Conservation (phyloP, 257 asterid genomes). For the Primulina eburnea region DNA sequence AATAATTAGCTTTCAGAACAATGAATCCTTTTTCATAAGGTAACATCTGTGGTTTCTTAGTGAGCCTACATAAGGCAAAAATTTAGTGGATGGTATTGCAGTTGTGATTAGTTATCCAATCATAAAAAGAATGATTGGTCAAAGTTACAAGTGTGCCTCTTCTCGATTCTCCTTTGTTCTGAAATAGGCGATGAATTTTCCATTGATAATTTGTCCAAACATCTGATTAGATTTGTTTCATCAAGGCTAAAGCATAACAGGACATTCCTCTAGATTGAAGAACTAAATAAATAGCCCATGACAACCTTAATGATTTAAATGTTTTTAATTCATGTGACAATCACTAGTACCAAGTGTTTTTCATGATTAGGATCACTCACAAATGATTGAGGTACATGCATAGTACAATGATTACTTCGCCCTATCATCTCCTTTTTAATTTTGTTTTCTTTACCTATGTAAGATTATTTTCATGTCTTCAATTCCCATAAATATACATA, state of each 20-base stretch:
- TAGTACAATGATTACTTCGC: no score
- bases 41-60: background rate
- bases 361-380: background rate
- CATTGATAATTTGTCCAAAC: background rate
- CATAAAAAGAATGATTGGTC: slow-evolving; percentile 1
- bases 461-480: background rate
- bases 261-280: background rate
- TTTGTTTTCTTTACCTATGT: background rate
- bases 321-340: no score
- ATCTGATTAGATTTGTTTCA: slow-evolving; percentile 7
- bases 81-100: background rate
- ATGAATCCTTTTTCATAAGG: background rate
- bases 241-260: slow-evolving; percentile 1
- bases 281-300: background rate
- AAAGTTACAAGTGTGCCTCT: background rate
- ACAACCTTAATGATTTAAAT: background rate
- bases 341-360: no score
- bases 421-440: background rate
- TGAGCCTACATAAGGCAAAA: background rate
- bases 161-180: background rate
- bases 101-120: slow-evolving; percentile 1
- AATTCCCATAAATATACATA: background rate
- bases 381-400: background rate
- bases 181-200: background rate
- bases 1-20: background rate